Base-by-base conservation (phyloP, 352 stramenopile genomes). In the Phytophthora capsici region DNA sequence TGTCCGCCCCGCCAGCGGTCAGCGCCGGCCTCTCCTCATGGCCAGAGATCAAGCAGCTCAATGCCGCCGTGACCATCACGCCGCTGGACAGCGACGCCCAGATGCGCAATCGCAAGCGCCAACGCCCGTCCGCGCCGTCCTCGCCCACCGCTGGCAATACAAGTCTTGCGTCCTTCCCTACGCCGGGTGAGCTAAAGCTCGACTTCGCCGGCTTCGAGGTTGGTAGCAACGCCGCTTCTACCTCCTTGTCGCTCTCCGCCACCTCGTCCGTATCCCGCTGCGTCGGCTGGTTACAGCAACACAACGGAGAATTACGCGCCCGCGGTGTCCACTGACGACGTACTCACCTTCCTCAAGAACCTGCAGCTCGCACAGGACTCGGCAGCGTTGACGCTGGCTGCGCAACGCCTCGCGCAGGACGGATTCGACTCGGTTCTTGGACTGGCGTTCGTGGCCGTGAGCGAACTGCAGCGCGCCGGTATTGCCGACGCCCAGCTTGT, bases 341-440 rank as follows among this genome's bases (percentile, higher is more conserved):
- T 89, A 30, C 57, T 77, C 14, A 67, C 59, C 14, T 82, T 91
- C 48, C 71, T 91, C 47, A 74, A 82, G 55, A 74, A 48, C 36
- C 72, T 91, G 44, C 76, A 75, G 23, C 75, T 87, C 41, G 49
- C 62, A 2, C 59, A 71, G 26, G 71, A 91, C 50, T 44, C 60
- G 4, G 32, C 50, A 0, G 57, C 77, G 26, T 22, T 89, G 50
- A 53, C 56, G 14, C 57, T 77, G 19, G 69, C 75, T 16, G 41
- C 63, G n/a, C 70, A 82, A 23, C 66, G 55, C 0, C 79, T 91
- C 9, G 66, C 57, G 12, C 70, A 78, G 40, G 71, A 89, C 58
- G 83, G 83, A 38, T 91, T 87, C 55, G 83, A 91, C 67, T 83
- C 80, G 67, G 55, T 81, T 14, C 30, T 82, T 2, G 71, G 80